Evolutionary conservation across 331 rosid genomes (phyloP), one percentile per base, ranked within the genome.

Genomic region (Stylosanthes scabra): DNA sequence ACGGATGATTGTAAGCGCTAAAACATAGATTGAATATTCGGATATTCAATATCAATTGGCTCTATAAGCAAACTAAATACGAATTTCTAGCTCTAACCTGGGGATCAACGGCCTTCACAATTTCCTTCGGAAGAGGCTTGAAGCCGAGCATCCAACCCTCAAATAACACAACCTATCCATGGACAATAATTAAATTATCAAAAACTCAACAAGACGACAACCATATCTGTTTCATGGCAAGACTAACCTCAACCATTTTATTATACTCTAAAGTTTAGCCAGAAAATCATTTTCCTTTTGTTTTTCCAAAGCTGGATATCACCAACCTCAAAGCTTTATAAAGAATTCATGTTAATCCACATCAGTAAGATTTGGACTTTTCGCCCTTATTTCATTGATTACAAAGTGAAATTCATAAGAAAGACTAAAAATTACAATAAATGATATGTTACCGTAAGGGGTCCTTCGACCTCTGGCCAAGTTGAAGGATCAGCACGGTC

Each of bases 91-190:
- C 72, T 66, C 85, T 79, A 71, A 94, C 99, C 93, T 90, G 97
- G 55, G 96, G 92, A 88, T 95, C 90, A 73, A 92, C 85, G 0
- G 70, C 83, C 78, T 79, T 87, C 52, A 90, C 97, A 49, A 57
- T 82, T 74, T 95, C 97, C 34, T 65, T 45, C 1, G 96, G 93
- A 81, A 85, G 71, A 28, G 97, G 92, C 81, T 83, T 88, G 90
- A 91, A 95, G 59, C 99, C 99, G 68, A 95, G 97, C 97, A 91
- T 94, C 97, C 97, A 95, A 57, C 97, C 99, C 86, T 95, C 99
- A 47, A 91, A 87, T 71, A 94, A 74, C 84, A 95, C 85, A 68
- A 56, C 97, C 99, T 94, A 85, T 74, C 60, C 57, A 54, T 76
- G 76, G 49, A 66, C 8, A 49, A 72, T 25, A 16, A 40, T 58